A percentile compares a stretch with the other conserved stretches of the same genome.
These are phyloP conservation scores for Ascomycota sp. DNA, from an alignment of 2,329 filamentous ascomycete species.

Conservation along the genomic window DNA sequence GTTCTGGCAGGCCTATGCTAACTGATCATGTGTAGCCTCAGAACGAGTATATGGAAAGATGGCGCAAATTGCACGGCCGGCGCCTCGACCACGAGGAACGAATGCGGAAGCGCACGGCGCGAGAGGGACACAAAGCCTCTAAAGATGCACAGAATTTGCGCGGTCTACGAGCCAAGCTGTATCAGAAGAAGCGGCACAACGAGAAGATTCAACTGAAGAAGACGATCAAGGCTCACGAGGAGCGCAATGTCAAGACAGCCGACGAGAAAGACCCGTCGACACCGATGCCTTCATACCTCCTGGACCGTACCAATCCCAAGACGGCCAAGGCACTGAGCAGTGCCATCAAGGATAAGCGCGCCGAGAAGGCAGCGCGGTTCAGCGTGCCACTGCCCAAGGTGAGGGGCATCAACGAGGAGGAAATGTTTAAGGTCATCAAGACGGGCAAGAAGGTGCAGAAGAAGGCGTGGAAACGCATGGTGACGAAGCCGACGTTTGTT, in stretches of 20 bases:
- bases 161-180: conserved; percentile 76
- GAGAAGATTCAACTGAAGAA: conserved; percentile 99
- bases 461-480: conserved; percentile 56
- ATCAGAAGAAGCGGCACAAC: conserved; percentile 79
- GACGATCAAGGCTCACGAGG: conserved; percentile 81
- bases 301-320: conserved; percentile 49
- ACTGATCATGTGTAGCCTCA: conserved; percentile 35
- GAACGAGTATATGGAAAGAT: conserved; percentile 61
- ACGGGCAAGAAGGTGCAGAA: conserved; percentile 86
- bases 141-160: conserved; percentile 83
- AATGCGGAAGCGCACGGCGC: conserved; percentile 61
- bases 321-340: conserved; percentile 49
- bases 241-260: conserved; percentile 81
- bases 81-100: conserved; percentile 67
- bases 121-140: conserved; percentile 72
- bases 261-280: conserved; percentile 58
- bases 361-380: conserved; percentile 86
- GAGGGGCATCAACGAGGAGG: conserved; percentile 72
- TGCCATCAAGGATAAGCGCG: conserved; percentile 87
- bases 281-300: conserved; percentile 75
- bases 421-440: conserved; percentile 93
- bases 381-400: conserved; percentile 84
- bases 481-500: conserved; percentile 47
- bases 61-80: conserved; percentile 31
- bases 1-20: not conserved